Conservation (phyloP, 2,329 filamentous ascomycete genomes). For the Phaeomoniella chlamydospora region DNA sequence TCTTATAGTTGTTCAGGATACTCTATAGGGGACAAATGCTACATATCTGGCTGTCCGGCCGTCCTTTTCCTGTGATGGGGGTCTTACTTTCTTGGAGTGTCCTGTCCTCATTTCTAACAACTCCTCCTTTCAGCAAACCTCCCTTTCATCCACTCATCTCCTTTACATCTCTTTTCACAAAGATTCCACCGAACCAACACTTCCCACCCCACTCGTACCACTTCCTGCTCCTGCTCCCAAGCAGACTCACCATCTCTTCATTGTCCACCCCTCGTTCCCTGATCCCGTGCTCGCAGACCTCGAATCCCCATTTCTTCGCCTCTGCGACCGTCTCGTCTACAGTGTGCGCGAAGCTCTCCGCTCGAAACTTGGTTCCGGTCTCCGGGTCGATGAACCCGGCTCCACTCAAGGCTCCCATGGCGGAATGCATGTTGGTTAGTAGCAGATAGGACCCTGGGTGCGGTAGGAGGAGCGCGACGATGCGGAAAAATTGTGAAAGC, state of each 20-base stretch:
- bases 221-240: slow-evolving; percentile 48
- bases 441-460: slow-evolving; percentile 34
- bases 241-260: slow-evolving; percentile 35
- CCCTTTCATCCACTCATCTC: too few species aligned
- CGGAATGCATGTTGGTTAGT: slow-evolving; percentile 54
- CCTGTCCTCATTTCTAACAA: too few species aligned
- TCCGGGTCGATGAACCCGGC: slow-evolving; percentile 45
- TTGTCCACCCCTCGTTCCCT: slow-evolving; percentile 28
- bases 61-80: too few species aligned
- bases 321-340: slow-evolving; percentile 35
- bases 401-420: slow-evolving; percentile 39
- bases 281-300: slow-evolving; percentile 24
- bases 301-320: slow-evolving; percentile 31
- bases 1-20: too few species aligned
- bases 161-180: slow-evolving; percentile 21
- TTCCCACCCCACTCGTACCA: slow-evolving; percentile 41
- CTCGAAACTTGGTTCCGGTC: slow-evolving; percentile 42
- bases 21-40: too few species aligned
- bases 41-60: too few species aligned
- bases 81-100: too few species aligned
- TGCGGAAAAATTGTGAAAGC: slow-evolving; percentile 37
- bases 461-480: slow-evolving; percentile 28
- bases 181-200: slow-evolving; percentile 39
- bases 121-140: too few species aligned
- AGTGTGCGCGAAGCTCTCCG: slow-evolving; percentile 42